A percentile compares a stretch with the other conserved stretches of the same genome.
phyloP scores from a whole-genome alignment of 495 filamentous ascomycete genomes.

The Tuber melanosporum region DNA sequence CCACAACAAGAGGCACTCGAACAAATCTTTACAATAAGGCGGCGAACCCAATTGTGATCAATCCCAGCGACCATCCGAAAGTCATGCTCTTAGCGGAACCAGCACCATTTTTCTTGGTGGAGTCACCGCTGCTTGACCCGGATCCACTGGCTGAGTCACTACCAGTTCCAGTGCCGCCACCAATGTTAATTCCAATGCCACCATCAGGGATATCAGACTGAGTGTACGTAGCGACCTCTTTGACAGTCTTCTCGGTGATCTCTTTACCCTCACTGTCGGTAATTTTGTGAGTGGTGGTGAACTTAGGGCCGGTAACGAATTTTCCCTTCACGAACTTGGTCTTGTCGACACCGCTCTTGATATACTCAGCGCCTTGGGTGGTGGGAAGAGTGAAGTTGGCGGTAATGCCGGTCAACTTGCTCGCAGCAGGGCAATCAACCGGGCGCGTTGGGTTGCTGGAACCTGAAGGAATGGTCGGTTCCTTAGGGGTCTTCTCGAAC shows the following conservation, averaged over 20 bases:
- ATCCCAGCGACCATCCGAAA: conserved; percentile 27
- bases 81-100: conserved; percentile 13
- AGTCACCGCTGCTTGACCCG: background rate
- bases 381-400: conserved; percentile 38
- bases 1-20: conserved; percentile 18
- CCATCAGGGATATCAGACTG: conserved; percentile 24
- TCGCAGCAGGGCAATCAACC: conserved; percentile 26
- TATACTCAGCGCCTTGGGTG: conserved; percentile 36
- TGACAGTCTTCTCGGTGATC: conserved; percentile 25
- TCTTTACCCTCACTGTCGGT: conserved; percentile 21
- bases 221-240: conserved; percentile 16
- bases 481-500: conserved; percentile 14
- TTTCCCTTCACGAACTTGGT: conserved; percentile 39
- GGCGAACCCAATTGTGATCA: conserved; percentile 25
- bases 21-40: conserved; percentile 28
- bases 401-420: conserved; percentile 34
- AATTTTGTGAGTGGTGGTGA: conserved; percentile 27
- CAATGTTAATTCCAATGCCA: conserved; percentile 40
- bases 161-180: conserved; percentile 37
- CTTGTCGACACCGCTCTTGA: conserved; percentile 30
- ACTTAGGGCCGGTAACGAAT: conserved; percentile 19
- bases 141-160: conserved; percentile 11
- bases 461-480: conserved; percentile 26
- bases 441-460: conserved; percentile 27
- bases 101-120: conserved; percentile 6